Base-by-base conservation (phyloP, 768 basidiomycete genomes). In the Xerocomellus chrysenteron region DNA sequence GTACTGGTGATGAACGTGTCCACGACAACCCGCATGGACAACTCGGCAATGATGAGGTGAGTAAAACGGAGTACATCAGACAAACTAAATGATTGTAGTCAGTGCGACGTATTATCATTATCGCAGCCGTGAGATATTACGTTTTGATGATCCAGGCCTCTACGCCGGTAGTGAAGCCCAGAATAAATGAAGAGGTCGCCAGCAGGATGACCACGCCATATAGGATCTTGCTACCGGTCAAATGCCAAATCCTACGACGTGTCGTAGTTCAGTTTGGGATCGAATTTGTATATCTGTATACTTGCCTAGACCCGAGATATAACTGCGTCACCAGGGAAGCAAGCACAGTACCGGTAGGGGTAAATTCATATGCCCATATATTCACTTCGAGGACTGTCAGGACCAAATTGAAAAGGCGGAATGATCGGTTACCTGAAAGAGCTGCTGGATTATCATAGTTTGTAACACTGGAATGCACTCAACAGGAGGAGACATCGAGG, bases 311-410 rank as follows among this genome's bases (percentile, higher is more conserved):
- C 1, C 73, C 76, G 36, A 82, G 68, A 67, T 81, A 82, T 37
- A 67, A 47, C 59, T 83, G 82, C 1, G 81, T 79, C 13, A 81
- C 67, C 35, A 81, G 62, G 0, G 81, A 81, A 16, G 78, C 75
- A 9, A 80, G 61, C 0, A 78, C 70, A 3, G 77, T 81, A 9
- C 75, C 78, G 19, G 75, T 65, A 21, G 81, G 78, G 0, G 81
- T 82, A 53, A 82, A 80, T 2, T 78, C 76, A 44, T 80, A 78
- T 4, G 76, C 77, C 80, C 81, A 82, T 21, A 66, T 69, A 46
- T 75, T 75, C 35, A 64, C 78, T 80, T 59, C 1, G 4, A 5
- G 17, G 2, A 28, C 10, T 7, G n/a, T 58, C n/a, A 61, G 39
- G 4, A 50, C 5, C 3, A 21, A 33, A 28, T 12, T 5, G 4